A percentile compares a stretch with the other conserved stretches of the same genome.
Conservation (phyloP, 1,139 yeast genomes). For the Hyphopichia wangnamkhiaoensis region DNA sequence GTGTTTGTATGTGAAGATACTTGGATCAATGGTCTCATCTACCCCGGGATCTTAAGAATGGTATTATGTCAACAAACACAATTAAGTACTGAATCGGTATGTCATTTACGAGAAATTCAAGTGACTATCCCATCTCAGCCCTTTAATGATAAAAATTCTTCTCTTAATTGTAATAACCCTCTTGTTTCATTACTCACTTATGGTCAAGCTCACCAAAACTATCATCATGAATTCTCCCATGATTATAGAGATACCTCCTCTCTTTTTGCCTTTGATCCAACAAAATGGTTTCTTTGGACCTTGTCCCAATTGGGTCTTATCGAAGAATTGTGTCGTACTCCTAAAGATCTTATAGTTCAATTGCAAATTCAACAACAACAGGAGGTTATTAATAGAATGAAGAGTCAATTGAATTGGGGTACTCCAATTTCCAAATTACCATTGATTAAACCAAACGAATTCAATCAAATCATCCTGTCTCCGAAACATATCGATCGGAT, state of each 20-base stretch:
- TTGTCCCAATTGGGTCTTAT: conserved; percentile 43
- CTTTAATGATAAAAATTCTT: conserved; percentile 61
- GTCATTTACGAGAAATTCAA: conserved; percentile 52
- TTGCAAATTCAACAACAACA: conserved; percentile 67
- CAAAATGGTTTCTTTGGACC: conserved; percentile 57
- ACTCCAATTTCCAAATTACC: conserved; percentile 72
- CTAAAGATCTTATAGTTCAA: conserved; percentile 53
- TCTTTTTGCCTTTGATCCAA: conserved; percentile 61
- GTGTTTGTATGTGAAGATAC: conserved; percentile 43
- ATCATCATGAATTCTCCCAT: conserved; percentile 74
- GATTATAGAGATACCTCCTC: conserved; percentile 57
- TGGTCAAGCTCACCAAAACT: conserved; percentile 67
- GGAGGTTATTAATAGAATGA: conserved; percentile 54
- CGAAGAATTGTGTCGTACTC: conserved; percentile 40
- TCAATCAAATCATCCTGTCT: conserved; percentile 39
- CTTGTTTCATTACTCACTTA: conserved; percentile 55
- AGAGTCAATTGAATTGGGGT: conserved; percentile 74
- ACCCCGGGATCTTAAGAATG: conserved; percentile 63
- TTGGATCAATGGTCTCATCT: conserved; percentile 55
- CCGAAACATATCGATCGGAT: conserved; percentile 39
- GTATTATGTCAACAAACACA: conserved; percentile 59
- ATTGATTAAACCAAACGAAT: conserved; percentile 49
- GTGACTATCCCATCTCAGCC: conserved; percentile 53
- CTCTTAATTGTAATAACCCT: conserved; percentile 50
- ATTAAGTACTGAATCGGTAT: conserved; percentile 58